Evolutionary conservation across 2,329 filamentous ascomycete genomes (phyloP).

Genomic region (Biscogniauxia mediterranea): DNA sequence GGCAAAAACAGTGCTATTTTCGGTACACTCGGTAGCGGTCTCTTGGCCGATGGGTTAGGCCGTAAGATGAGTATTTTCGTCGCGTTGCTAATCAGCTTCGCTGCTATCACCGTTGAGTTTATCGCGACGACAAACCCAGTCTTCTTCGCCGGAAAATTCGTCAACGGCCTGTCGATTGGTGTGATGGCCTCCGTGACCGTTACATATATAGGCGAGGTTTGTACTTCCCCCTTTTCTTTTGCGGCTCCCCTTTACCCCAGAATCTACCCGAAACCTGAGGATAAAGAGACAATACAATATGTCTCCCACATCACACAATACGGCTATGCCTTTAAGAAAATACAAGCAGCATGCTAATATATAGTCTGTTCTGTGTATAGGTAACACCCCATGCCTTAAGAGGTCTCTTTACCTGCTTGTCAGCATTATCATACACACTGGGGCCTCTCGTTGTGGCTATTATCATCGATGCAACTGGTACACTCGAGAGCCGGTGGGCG

Average conservation of each 20-base stretch:
- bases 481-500: neutral
- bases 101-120: neutral
- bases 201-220: neutral
- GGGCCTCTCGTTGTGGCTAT: neutral
- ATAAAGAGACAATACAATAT: no score
- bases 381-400: neutral
- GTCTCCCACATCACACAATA: no score
- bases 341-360: neutral
- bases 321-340: neutral
- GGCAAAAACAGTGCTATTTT: neutral
- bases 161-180: neutral
- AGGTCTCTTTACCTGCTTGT: neutral
- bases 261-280: no score
- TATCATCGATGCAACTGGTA: neutral
- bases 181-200: neutral
- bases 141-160: neutral
- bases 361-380: neutral
- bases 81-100: neutral
- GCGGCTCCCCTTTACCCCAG: no score
- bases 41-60: neutral
- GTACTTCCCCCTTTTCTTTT: neutral
- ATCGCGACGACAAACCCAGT: neutral
- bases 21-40: neutral
- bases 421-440: neutral
- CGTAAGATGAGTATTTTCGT: neutral